Conservation (phyloP, 139 green algal species). For the Pseudopediastrum boryanum region DNA sequence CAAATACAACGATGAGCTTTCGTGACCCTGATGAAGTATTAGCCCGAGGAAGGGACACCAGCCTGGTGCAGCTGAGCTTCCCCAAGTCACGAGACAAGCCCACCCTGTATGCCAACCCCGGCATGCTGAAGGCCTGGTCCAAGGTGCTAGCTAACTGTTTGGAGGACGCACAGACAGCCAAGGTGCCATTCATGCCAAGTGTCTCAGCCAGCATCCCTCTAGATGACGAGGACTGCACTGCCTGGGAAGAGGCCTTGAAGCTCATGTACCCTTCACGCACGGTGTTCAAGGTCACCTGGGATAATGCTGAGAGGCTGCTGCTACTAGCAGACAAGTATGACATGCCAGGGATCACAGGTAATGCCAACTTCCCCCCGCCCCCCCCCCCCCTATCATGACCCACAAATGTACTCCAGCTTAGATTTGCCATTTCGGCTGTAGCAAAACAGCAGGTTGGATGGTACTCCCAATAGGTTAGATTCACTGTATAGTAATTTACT, state of each 20-base stretch:
- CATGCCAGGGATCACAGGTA: slow-evolving; percentile 9
- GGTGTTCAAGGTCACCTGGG: slow-evolving; percentile 16
- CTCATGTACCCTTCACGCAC: slow-evolving; percentile 13
- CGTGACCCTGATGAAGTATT: too few species aligned
- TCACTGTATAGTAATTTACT: background rate
- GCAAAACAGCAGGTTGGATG: background rate
- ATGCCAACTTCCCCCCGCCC: background rate
- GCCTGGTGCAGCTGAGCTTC: too few species aligned
- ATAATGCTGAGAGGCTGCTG: slow-evolving; percentile 21
- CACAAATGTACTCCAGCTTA: too few species aligned
- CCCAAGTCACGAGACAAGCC: too few species aligned
- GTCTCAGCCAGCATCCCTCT: slow-evolving; percentile 17
- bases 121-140: too few species aligned
- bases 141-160: too few species aligned
- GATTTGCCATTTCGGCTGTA: background rate
- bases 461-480: background rate
- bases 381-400: too few species aligned
- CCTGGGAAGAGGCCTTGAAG: slow-evolving; percentile 23
- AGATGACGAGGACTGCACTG: slow-evolving; percentile 1
- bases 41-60: too few species aligned
- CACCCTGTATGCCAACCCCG: too few species aligned
- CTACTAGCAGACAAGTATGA: slow-evolving; percentile 32
- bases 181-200: too few species aligned
- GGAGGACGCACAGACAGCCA: too few species aligned
- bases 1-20: too few species aligned